Percentiles rank a stretch among this genome's conserved stretches.
phyloP scores from a whole-genome alignment of 1,139 yeast genomes.

The Blastobotrys illinoisensis region DNA sequence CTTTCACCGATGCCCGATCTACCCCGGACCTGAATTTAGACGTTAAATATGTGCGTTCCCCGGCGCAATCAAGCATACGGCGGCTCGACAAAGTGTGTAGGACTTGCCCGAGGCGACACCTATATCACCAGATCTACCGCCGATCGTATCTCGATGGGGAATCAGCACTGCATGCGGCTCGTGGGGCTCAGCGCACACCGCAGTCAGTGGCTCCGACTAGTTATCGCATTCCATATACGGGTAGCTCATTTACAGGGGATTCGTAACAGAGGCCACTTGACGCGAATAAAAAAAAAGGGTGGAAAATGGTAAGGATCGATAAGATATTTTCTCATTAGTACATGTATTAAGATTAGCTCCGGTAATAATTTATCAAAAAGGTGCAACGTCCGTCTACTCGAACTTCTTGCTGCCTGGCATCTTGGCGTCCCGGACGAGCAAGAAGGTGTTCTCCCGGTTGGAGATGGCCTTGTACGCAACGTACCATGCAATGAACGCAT shows the following conservation, averaged over 20 bases:
- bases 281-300: no score
- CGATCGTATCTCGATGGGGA: neutral
- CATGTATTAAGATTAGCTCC: neutral
- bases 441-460: constrained; percentile 9
- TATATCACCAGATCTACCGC: neutral
- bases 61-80: neutral
- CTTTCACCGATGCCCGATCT: neutral
- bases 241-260: neutral
- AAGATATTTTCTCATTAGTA: neutral
- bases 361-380: neutral
- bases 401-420: constrained; percentile 7
- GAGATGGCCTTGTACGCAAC: constrained; percentile 56
- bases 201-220: neutral
- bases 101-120: no score
- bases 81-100: no score
- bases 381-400: constrained; percentile 1
- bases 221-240: no score
- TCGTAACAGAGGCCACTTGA: neutral
- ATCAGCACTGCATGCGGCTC: neutral
- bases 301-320: no score
- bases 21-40: neutral
- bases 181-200: neutral
- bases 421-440: constrained; percentile 6
- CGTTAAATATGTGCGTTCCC: neutral
- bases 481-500: constrained; percentile 81